These are phyloP conservation scores for Colletotrichum sublineola DNA, from an alignment of 2,329 filamentous ascomycete species.

Conservation along the genomic window DNA sequence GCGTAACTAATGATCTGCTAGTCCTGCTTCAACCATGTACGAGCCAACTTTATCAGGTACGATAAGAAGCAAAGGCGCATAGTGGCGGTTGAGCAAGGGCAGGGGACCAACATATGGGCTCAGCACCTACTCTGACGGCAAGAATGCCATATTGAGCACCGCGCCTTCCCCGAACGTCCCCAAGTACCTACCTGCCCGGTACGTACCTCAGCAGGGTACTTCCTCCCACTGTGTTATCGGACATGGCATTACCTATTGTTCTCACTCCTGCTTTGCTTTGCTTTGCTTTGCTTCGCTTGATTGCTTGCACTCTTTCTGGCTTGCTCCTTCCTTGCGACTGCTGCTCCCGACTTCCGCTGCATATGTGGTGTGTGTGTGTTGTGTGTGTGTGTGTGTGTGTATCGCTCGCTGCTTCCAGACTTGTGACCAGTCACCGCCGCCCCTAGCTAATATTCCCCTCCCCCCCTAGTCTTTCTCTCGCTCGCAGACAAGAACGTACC, in stretches of 20 bases:
- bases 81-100: background rate
- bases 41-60: background rate
- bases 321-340: constrained; percentile 17
- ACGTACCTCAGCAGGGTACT: constrained; percentile 24
- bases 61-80: background rate
- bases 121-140: background rate
- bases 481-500: background rate
- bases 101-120: background rate
- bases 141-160: constrained; percentile 2
- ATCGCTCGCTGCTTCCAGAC: constrained; percentile 29
- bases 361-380: background rate
- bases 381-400: background rate
- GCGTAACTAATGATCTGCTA: background rate
- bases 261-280: background rate
- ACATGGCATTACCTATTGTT: background rate
- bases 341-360: constrained; percentile 7
- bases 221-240: constrained; percentile 25
- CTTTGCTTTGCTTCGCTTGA: background rate
- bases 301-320: constrained; percentile 8
- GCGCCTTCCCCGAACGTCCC: background rate
- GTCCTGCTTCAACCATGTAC: background rate
- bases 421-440: constrained; percentile 35
- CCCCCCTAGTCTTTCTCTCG: background rate
- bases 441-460: constrained; percentile 18
- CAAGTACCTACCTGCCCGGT: background rate